Evolutionary conservation across 306 rosid genomes (phyloP), one percentile per base, ranked within the genome.

Genomic region (Lithocarpus polystachyus): DNA sequence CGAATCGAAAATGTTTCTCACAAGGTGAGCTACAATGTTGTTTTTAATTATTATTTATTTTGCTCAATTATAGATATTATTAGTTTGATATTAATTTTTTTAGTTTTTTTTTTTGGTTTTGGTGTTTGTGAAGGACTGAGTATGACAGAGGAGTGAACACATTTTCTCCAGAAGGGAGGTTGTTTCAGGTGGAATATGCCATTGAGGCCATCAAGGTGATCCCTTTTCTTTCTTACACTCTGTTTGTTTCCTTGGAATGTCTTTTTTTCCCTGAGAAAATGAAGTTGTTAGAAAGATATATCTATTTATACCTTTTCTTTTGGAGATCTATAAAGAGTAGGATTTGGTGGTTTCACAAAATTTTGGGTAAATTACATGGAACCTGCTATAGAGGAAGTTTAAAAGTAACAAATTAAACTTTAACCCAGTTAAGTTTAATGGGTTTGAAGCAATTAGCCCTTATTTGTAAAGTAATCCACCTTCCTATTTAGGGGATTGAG

Each of bases 151-250:
- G 98, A 74, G 99, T 95, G 52, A 95, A 95, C 82, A 95, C 99
- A 31, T 95, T 95, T 85, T 95, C 99, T 48, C 99, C 98, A 0
- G 99, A 95, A 87, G 98, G 99, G 6, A 91, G 98, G 70, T 85
- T 95, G 82, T 95, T 95, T 84, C 99, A 95, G 88, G 99, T 95
- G 75, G 99, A 95, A 83, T 93, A 95, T 88, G 99, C 99, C 72
- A 95, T 95, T 18, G 98, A 95, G 77, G 99, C 99, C 48, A 95
- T 95, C 79, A 95, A 93, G 98, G 99, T 91, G 59, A 23, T 68
- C 37, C 4, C 29, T n/a, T 9, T 51, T n/a, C 12, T 45, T 18
- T 55, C 54, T 81, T 56, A 4, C 12, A 60, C 48, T 54, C 33
- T 45, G 23, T 64, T 35, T 33, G 11, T 10, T n/a, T 45, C 61